These are phyloP conservation scores for Aeminium ludgeri DNA, from an alignment of 495 filamentous ascomycete species.

Conservation along the genomic window DNA sequence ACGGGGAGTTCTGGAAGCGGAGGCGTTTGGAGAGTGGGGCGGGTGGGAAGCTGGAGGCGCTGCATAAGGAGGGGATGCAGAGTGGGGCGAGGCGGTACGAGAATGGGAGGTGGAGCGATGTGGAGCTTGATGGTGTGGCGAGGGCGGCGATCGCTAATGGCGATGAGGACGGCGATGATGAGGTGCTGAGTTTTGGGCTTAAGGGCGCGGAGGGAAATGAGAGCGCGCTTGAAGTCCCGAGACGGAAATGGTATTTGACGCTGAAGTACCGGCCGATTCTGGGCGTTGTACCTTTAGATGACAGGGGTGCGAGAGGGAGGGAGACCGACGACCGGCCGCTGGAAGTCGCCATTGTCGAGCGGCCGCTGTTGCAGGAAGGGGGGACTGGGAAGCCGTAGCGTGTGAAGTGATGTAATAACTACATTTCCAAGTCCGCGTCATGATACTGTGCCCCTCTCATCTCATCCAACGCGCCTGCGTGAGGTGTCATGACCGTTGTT, in stretches of 20 bases:
- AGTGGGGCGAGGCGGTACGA: constrained; percentile 27
- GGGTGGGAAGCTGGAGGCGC: constrained; percentile 40
- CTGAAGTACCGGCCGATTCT: constrained; percentile 85
- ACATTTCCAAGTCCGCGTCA: too few relatives aligned
- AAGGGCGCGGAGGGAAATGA: not conserved
- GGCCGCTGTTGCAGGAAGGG: constrained; percentile 33
- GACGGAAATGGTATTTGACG: constrained; percentile 51
- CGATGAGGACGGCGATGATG: too few relatives aligned
- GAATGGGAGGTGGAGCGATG: not conserved
- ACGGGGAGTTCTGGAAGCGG: constrained; percentile 25
- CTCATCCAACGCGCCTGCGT: too few relatives aligned
- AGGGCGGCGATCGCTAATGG: constrained; percentile 29
- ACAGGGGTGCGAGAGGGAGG: constrained; percentile 15
- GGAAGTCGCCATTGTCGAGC: constrained; percentile 76
- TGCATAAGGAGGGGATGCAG: constrained; percentile 26
- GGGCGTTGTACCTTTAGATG: constrained; percentile 59
- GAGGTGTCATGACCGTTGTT: not conserved
- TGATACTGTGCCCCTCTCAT: too few relatives aligned
- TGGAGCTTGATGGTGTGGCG: constrained; percentile 36
- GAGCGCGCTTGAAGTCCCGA: constrained; percentile 10
- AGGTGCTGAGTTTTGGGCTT: too few relatives aligned
- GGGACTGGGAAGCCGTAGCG: too few relatives aligned
- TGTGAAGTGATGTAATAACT: too few relatives aligned
- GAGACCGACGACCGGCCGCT: constrained; percentile 25
- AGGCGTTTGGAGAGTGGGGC: constrained; percentile 36